These are phyloP conservation scores for Aspergillus hortae DNA, from an alignment of 2,329 filamentous ascomycete species.

Conservation along the genomic window DNA sequence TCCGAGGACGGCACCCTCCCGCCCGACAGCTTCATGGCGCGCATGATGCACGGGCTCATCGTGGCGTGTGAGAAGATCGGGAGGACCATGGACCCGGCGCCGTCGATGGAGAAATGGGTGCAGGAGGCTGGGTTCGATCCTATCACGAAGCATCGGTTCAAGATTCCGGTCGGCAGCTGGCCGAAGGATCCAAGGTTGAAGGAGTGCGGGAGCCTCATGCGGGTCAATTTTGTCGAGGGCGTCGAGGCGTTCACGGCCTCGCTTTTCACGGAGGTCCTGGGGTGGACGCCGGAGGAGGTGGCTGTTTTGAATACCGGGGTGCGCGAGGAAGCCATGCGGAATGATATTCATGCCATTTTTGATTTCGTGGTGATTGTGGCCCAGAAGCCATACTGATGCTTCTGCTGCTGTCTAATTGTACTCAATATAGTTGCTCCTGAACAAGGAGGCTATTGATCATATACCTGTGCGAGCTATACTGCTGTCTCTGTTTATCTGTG, in stretches of 20 bases:
- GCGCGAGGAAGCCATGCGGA: conserved; percentile 8
- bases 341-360: conserved; percentile 13
- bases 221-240: conserved; percentile 14
- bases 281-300: conserved; percentile 12
- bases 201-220: conserved; percentile 13
- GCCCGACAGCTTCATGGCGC: conserved; percentile 7
- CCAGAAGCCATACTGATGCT: conserved; percentile 8
- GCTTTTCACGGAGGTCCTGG: conserved; percentile 12
- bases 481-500: no score
- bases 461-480: no score
- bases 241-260: conserved; percentile 15
- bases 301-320: conserved; percentile 11
- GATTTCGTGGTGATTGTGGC: conserved; percentile 13
- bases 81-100: conserved; percentile 16
- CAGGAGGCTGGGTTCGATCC: conserved; percentile 11
- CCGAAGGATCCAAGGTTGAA: conserved; percentile 13
- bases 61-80: conserved; percentile 10
- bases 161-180: conserved; percentile 13
- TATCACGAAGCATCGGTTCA: conserved; percentile 5
- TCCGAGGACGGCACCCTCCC: conserved; percentile 12
- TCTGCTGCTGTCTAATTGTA: no score
- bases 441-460: no score
- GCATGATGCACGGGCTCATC: conserved; percentile 16
- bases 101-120: conserved; percentile 11
- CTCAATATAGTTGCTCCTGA: no score